Conservation (phyloP, 2,329 filamentous ascomycete species). For the Thyridium curvatum region DNA sequence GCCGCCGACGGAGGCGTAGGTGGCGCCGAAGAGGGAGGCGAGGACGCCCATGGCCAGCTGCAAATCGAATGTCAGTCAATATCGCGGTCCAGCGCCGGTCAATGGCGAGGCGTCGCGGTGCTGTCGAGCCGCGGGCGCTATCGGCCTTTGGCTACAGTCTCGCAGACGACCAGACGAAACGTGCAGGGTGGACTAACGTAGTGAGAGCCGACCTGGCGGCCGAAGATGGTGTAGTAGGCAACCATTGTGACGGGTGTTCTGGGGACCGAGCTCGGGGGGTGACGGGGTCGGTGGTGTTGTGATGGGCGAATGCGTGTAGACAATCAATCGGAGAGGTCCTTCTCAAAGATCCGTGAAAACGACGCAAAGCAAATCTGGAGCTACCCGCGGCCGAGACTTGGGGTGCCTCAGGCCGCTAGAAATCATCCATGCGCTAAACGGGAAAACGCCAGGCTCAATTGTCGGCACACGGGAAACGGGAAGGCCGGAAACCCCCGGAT, state of each 20-base stretch:
- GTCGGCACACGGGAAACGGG: too few species aligned
- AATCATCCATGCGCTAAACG: too few species aligned
- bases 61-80: slow-evolving; percentile 4
- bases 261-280: slow-evolving; percentile 17
- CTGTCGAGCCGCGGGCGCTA: neutral
- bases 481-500: too few species aligned
- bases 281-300: slow-evolving; percentile 17
- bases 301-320: slow-evolving; percentile 9
- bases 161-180: too few species aligned
- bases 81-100: slow-evolving; percentile 7
- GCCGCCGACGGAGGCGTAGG: slow-evolving; percentile 38
- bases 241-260: slow-evolving; percentile 34
- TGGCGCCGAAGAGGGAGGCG: slow-evolving; percentile 41
- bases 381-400: too few species aligned
- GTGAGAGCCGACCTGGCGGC: slow-evolving; percentile 55
- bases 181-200: slow-evolving; percentile 44
- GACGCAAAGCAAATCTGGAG: too few species aligned
- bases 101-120: slow-evolving; percentile 4
- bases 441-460: too few species aligned
- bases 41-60: slow-evolving; percentile 55
- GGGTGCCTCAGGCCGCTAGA: too few species aligned
- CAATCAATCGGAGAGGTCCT: neutral
- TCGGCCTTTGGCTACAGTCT: neutral
- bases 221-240: slow-evolving; percentile 48
- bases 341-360: too few species aligned